Evolutionary conservation across 768 basidiomycete species (phyloP).

Genomic region (Termitomyces sp.): DNA sequence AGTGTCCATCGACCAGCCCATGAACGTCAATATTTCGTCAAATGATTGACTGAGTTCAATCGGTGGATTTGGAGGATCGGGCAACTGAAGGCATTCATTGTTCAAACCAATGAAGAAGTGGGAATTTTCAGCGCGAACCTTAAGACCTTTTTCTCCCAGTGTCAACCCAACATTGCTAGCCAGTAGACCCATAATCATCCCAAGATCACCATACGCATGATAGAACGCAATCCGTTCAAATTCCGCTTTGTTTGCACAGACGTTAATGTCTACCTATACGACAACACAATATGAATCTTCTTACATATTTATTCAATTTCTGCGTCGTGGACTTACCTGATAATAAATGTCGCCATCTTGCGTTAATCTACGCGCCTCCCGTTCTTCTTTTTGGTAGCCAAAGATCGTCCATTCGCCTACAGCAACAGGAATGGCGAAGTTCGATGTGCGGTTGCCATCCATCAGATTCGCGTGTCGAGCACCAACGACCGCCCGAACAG

Average conservation of each 20-base stretch:
- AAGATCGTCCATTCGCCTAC: constrained; percentile 31
- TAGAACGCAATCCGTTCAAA: constrained; percentile 49
- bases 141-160: constrained; percentile 50
- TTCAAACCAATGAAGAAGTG: neutral
- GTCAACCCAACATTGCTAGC: constrained; percentile 44
- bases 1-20: constrained; percentile 49
- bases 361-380: constrained; percentile 16
- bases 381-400: constrained; percentile 24
- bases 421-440: constrained; percentile 51
- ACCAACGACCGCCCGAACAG: neutral
- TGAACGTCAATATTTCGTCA: constrained; percentile 45
- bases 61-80: constrained; percentile 36
- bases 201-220: constrained; percentile 65
- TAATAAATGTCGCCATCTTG: constrained; percentile 32
- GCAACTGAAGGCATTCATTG: constrained; percentile 20
- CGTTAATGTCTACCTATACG: constrained; percentile 55
- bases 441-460: constrained; percentile 40
- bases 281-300: neutral
- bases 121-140: constrained; percentile 25
- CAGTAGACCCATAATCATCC: constrained; percentile 61
- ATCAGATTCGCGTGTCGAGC: constrained; percentile 2
- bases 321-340: constrained; percentile 24
- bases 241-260: constrained; percentile 45
- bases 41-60: constrained; percentile 43
- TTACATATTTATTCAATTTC: neutral